A percentile compares a stretch with the other conserved stretches of the same genome.
phyloP scores from a whole-genome alignment of 352 stramenopile species.

The Blastocystis sp. region DNA sequence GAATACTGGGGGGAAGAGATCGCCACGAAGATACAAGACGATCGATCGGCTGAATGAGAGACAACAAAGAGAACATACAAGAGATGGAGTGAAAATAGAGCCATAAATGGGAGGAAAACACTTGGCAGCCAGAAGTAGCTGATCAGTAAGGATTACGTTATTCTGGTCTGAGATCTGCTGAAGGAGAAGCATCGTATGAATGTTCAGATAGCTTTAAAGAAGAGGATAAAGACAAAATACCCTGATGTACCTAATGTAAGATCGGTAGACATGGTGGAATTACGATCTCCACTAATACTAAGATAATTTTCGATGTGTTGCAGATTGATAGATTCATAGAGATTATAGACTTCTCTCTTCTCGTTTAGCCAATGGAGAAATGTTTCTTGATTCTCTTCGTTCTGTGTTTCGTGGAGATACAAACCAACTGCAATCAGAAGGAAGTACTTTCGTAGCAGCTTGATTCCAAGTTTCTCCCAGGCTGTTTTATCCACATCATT shows the following conservation, averaged over 20 bases:
- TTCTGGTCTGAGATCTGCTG: slow-evolving; percentile 34
- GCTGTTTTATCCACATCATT: background rate
- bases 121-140: background rate
- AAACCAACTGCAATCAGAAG: slow-evolving; percentile 1
- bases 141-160: background rate
- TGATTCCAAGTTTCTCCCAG: background rate
- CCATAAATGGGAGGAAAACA: background rate
- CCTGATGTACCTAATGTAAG: background rate
- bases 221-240: background rate
- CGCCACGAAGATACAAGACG: background rate
- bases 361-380: background rate
- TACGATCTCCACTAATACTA: background rate
- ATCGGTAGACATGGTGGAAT: background rate
- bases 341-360: background rate
- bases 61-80: background rate
- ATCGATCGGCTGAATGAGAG: background rate
- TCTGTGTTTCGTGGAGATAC: slow-evolving; percentile 15
- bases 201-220: slow-evolving; percentile 25
- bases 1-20: background rate
- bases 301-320: slow-evolving; percentile 50
- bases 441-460: slow-evolving; percentile 45
- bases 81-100: slow-evolving; percentile 9
- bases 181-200: slow-evolving; percentile 15
- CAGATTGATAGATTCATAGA: slow-evolving; percentile 18
- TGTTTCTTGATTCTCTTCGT: background rate